phyloP scores from a whole-genome alignment of 1,284 basidiomycete species.

The Pisolithus thermaeus region DNA sequence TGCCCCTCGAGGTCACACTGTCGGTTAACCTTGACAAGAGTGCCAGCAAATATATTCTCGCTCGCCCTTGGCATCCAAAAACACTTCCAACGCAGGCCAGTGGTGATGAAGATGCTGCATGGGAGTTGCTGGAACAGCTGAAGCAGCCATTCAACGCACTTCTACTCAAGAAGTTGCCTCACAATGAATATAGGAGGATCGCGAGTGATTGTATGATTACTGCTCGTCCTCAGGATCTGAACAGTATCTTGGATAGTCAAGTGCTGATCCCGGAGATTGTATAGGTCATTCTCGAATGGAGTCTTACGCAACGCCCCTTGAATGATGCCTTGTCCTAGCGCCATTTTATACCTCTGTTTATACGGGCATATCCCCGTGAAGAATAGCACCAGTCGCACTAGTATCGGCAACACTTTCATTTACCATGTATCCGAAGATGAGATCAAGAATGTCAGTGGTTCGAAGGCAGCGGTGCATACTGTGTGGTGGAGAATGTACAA shows the following conservation, averaged over 20 bases:
- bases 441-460: slow-evolving; percentile 21
- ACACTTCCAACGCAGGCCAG: too few species aligned
- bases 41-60: too few species aligned
- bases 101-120: too few species aligned
- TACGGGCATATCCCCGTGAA: slow-evolving; percentile 9
- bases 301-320: too few species aligned
- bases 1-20: not conserved
- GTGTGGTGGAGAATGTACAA: too few species aligned
- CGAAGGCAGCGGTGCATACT: slow-evolving; percentile 24
- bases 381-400: slow-evolving; percentile 17
- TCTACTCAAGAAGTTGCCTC: not conserved
- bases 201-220: not conserved
- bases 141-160: not conserved
- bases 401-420: slow-evolving; percentile 12
- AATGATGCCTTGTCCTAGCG: too few species aligned
- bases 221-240: not conserved
- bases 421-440: slow-evolving; percentile 21
- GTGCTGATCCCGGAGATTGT: not conserved
- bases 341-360: too few species aligned
- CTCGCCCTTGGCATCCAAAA: too few species aligned
- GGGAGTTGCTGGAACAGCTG: too few species aligned
- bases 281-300: not conserved
- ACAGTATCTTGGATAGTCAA: not conserved
- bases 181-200: not conserved
- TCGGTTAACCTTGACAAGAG: not conserved